Percentiles rank a stretch among this genome's conserved stretches.
Evolutionary conservation across 768 basidiomycete genomes (phyloP).

Genomic region (Rhizopogon sp.): DNA sequence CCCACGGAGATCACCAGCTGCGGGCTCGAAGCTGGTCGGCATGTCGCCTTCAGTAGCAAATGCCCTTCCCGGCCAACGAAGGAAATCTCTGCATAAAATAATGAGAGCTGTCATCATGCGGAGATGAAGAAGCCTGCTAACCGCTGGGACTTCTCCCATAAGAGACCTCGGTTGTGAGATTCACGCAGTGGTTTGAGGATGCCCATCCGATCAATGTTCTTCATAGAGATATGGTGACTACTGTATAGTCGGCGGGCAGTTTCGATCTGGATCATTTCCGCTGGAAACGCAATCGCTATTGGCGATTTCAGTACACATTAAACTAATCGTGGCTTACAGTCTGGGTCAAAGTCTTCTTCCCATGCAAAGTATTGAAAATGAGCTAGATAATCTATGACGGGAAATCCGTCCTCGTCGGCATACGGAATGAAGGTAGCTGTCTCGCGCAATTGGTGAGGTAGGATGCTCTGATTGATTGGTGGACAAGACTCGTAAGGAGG

Average conservation of each 20-base stretch:
- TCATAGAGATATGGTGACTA: slow-evolving; percentile 21
- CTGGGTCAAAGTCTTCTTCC: slow-evolving; percentile 43
- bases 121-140: slow-evolving; percentile 8
- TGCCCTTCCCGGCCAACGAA: slow-evolving; percentile 31
- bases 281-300: slow-evolving; percentile 21
- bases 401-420: slow-evolving; percentile 41
- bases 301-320: neutral
- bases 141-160: slow-evolving; percentile 43
- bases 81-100: slow-evolving; percentile 28
- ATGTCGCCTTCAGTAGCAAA: neutral
- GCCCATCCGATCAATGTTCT: slow-evolving; percentile 30
- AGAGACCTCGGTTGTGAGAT: slow-evolving; percentile 28
- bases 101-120: neutral
- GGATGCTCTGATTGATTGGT: slow-evolving; percentile 31
- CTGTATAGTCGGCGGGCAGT: slow-evolving; percentile 33
- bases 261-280: slow-evolving; percentile 45
- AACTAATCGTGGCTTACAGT: slow-evolving; percentile 32
- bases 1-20: slow-evolving; percentile 22
- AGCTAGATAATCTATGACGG: slow-evolving; percentile 20
- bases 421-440: slow-evolving; percentile 36
- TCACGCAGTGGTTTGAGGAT: slow-evolving; percentile 23
- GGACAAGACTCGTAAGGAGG: slow-evolving; percentile 44
- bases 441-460: neutral
- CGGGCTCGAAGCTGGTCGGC: slow-evolving; percentile 9
- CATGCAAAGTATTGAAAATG: slow-evolving; percentile 24